These are phyloP conservation scores for Phytophthora palmivora DNA, from an alignment of 352 stramenopile genomes.

Conservation along the genomic window DNA sequence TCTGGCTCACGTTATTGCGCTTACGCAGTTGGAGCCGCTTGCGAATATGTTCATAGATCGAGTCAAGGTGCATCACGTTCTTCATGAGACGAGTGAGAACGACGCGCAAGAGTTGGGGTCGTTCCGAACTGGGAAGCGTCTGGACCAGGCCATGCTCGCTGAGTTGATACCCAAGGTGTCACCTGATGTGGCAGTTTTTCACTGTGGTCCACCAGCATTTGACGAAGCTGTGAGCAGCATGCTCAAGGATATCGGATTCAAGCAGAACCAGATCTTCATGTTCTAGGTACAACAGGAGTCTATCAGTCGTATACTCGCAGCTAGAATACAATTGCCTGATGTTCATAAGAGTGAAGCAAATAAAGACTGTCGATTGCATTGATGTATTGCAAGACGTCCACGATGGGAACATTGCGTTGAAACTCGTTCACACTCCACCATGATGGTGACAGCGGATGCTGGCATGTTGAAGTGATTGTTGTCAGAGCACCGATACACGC, in stretches of 20 bases:
- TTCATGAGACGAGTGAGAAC: slow-evolving; percentile 53
- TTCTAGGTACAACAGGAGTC: slow-evolving; percentile 21
- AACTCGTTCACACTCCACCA: not conserved
- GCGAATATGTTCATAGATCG: slow-evolving; percentile 79
- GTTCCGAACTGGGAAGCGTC: slow-evolving; percentile 51
- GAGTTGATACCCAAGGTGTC: slow-evolving; percentile 52
- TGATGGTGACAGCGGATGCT: slow-evolving; percentile 6
- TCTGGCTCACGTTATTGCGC: slow-evolving; percentile 72
- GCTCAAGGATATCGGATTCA: slow-evolving; percentile 58
- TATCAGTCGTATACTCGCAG: not conserved
- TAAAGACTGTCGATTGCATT: not conserved
- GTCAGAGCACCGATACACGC: slow-evolving; percentile 8
- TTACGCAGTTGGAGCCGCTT: slow-evolving; percentile 76
- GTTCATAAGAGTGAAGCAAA: no score
- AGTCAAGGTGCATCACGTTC: slow-evolving; percentile 72
- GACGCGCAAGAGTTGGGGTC: slow-evolving; percentile 59
- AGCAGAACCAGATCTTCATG: slow-evolving; percentile 62
- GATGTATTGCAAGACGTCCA: not conserved
- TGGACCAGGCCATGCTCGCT: slow-evolving; percentile 55
- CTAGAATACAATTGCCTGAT: no score
- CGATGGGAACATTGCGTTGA: slow-evolving; percentile 14
- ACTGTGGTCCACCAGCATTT: slow-evolving; percentile 79
- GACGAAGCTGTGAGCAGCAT: slow-evolving; percentile 60
- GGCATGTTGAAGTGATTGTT: slow-evolving; percentile 18
- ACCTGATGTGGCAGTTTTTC: slow-evolving; percentile 62